phyloP scores from a whole-genome alignment of 768 basidiomycete species.

The Terana coerulea region DNA sequence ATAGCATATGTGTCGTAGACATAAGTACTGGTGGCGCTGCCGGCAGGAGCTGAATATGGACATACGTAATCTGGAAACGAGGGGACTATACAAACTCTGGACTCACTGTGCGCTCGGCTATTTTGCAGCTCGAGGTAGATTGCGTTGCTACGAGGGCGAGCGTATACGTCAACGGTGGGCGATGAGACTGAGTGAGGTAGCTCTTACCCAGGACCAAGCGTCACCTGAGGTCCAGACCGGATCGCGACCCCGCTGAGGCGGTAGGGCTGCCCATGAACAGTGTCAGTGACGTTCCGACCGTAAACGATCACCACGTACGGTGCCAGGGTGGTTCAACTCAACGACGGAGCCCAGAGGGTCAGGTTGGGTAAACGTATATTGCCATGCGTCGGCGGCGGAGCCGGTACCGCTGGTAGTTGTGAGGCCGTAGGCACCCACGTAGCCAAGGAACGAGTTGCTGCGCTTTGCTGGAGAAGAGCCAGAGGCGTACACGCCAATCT shows the following conservation, averaged over 20 bases:
- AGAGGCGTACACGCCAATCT: conserved; percentile 12
- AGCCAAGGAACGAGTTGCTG: conserved; percentile 10
- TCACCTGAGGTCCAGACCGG: conserved; percentile 12
- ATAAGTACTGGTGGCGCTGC: conserved; percentile 9
- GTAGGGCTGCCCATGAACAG: conserved; percentile 6
- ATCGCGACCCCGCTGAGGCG: conserved; percentile 15
- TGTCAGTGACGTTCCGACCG: background rate
- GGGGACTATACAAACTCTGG: too few species aligned
- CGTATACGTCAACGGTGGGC: background rate
- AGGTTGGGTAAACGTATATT: conserved; percentile 15
- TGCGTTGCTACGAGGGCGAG: conserved; percentile 1
- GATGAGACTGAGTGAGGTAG: too few species aligned
- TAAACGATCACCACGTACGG: conserved; percentile 7
- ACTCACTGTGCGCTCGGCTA: conserved; percentile 14
- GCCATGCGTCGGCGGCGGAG: conserved; percentile 1
- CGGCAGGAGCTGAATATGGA: conserved; percentile 16
- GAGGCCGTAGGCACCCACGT: conserved; percentile 15
- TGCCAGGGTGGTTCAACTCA: conserved; percentile 11
- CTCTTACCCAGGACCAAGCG: conserved; percentile 17
- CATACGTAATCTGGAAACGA: too few species aligned
- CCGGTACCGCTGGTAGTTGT: background rate
- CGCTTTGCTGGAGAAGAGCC: conserved; percentile 1
- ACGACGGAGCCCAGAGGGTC: background rate
- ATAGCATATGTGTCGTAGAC: conserved; percentile 19
- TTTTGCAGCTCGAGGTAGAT: conserved; percentile 16